Conservation (phyloP, 768 basidiomycete species). For the Brasilioporus rufonigricans region DNA sequence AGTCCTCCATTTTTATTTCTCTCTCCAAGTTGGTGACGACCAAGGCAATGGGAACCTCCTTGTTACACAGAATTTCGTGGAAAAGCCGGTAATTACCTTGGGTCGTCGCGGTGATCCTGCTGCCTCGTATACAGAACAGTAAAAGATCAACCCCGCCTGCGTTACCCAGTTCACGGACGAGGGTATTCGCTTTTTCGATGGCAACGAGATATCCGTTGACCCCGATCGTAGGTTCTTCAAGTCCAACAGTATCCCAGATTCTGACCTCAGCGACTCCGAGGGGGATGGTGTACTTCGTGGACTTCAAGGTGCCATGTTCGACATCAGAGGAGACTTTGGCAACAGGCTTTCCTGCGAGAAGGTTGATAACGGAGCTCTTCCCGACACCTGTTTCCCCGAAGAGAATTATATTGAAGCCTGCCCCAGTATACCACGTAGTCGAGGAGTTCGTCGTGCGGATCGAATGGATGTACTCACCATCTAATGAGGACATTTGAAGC, state of each 20-base stretch:
- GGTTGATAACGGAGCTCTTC: conserved; percentile 46
- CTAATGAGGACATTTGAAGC: conserved; percentile 17
- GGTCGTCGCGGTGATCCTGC: conserved; percentile 28
- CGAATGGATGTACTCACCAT: conserved; percentile 11
- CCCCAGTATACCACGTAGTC: background rate
- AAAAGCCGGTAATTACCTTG: conserved; percentile 41
- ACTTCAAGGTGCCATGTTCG: conserved; percentile 34
- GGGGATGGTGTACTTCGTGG: conserved; percentile 22
- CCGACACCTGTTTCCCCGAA: conserved; percentile 34
- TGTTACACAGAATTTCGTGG: conserved; percentile 37
- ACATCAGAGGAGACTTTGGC: conserved; percentile 34
- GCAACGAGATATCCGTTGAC: conserved; percentile 27
- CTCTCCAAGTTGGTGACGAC: conserved; percentile 42
- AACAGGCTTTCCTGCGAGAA: conserved; percentile 30
- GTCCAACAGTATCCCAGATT: conserved; percentile 32
- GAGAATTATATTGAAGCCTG: conserved; percentile 28
- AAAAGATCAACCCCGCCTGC: conserved; percentile 34
- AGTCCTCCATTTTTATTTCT: conserved; percentile 33
- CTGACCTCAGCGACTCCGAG: conserved; percentile 9
- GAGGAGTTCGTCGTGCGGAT: background rate
- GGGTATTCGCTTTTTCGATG: conserved; percentile 27
- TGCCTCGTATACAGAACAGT: conserved; percentile 38
- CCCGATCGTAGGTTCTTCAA: conserved; percentile 30
- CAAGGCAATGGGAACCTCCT: conserved; percentile 39
- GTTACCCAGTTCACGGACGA: conserved; percentile 21